Conservation (phyloP, 83 land plant genomes). For the Picea abies region DNA sequence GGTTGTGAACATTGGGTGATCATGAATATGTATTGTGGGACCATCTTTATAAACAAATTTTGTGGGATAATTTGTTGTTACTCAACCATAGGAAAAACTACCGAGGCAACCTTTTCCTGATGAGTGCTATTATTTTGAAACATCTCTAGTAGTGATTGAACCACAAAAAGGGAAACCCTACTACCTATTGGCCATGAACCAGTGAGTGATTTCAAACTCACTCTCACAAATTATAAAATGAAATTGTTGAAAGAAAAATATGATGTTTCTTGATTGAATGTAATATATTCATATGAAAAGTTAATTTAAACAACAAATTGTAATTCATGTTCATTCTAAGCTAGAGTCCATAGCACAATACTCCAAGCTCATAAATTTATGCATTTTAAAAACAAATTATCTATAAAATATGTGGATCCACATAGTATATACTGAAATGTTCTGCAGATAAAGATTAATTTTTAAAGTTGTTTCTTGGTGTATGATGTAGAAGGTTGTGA, state of each 20-base stretch:
- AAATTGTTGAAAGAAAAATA: background rate
- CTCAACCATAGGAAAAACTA: background rate
- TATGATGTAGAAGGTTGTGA: too few species aligned
- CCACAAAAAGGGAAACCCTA: background rate
- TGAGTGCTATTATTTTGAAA: background rate
- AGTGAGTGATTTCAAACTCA: background rate
- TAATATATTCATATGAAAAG: background rate
- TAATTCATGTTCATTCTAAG: too few species aligned
- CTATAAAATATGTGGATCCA: too few species aligned
- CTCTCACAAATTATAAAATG: background rate
- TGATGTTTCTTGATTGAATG: background rate
- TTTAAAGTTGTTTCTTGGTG: too few species aligned
- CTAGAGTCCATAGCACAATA: too few species aligned
- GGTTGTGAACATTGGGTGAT: too few species aligned
- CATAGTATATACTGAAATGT: too few species aligned
- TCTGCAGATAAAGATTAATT: too few species aligned
- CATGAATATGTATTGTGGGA: too few species aligned
- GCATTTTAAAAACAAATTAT: background rate
- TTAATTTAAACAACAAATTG: background rate
- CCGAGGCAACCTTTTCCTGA: background rate
- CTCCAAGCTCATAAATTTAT: background rate
- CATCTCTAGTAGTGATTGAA: constrained; percentile 4
- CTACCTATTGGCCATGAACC: background rate
- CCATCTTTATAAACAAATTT: background rate
- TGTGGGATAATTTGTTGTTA: background rate